Conservation (phyloP, 208 protist genomes). For the Leishmania major region DNA sequence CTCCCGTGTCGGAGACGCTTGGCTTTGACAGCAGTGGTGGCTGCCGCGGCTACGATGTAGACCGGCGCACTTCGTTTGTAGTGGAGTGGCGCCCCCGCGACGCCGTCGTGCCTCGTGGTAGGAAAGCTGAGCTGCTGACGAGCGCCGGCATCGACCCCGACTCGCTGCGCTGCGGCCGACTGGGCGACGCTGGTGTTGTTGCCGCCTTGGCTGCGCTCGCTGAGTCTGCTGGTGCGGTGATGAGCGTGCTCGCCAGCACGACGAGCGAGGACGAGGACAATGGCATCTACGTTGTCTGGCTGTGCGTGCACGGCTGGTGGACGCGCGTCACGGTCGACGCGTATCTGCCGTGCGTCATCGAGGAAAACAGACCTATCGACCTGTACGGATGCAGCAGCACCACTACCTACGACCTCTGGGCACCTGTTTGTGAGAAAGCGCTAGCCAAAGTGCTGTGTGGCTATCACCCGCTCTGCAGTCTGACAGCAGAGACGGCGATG, state of each 20-base stretch:
- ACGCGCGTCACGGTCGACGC: conserved; percentile 49
- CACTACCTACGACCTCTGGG: conserved; percentile 64
- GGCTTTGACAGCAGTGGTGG: conserved; percentile 18
- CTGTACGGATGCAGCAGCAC: conserved; percentile 44
- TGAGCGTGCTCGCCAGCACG: conserved; percentile 52
- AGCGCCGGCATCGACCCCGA: conserved; percentile 41
- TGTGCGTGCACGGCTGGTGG: conserved; percentile 66
- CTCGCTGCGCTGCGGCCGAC: conserved; percentile 33
- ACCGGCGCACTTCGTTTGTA: conserved; percentile 7
- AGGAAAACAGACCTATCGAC: conserved; percentile 1
- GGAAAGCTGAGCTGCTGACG: conserved; percentile 26
- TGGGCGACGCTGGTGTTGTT: conserved; percentile 53
- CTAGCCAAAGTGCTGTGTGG: conserved; percentile 67
- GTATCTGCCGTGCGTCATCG: conserved; percentile 58
- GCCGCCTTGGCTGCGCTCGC: conserved; percentile 65
- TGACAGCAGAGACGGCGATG: conserved; percentile 36
- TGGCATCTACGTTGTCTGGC: conserved; percentile 51
- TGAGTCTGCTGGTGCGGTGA: conserved; percentile 54
- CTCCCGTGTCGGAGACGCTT: conserved; percentile 47
- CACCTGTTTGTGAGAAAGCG: conserved; percentile 75
- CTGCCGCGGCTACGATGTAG: conserved; percentile 27
- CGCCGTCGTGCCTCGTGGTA: conserved; percentile 20
- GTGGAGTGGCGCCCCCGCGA: conserved; percentile 38
- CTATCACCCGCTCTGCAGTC: conserved; percentile 40
- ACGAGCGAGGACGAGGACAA: conserved; percentile 40